These are phyloP conservation scores for Fusarium poae DNA, from an alignment of 2,329 filamentous ascomycete species.

Conservation along the genomic window DNA sequence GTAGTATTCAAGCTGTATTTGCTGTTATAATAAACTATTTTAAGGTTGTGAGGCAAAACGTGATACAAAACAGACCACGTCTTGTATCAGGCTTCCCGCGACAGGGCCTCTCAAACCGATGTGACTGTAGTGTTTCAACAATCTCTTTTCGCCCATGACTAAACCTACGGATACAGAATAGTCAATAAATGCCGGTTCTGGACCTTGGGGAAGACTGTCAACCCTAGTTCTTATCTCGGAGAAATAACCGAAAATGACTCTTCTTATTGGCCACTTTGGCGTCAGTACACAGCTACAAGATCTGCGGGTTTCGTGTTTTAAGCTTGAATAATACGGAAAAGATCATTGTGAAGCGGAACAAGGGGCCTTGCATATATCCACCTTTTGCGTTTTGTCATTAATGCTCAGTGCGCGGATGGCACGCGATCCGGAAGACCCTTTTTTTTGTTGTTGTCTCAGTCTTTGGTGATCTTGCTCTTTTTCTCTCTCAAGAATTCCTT, in stretches of 20 bases:
- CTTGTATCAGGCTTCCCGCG: slow-evolving; percentile 13
- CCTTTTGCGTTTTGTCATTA: slow-evolving; percentile 14
- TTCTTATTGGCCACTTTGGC: not conserved
- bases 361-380: slow-evolving; percentile 8
- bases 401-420: slow-evolving; percentile 14
- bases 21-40: slow-evolving; percentile 37
- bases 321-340: slow-evolving; percentile 5
- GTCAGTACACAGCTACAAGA: not conserved
- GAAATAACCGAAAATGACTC: not conserved
- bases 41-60: slow-evolving; percentile 19
- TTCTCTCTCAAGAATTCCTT: not conserved
- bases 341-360: not conserved
- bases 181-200: not conserved
- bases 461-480: not conserved
- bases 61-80: slow-evolving; percentile 20
- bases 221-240: slow-evolving; percentile 8
- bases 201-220: not conserved
- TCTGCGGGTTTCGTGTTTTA: slow-evolving; percentile 7
- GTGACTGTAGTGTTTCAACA: slow-evolving; percentile 16
- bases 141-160: not conserved
- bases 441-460: not conserved
- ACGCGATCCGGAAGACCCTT: slow-evolving; percentile 2
- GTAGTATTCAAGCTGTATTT: not conserved
- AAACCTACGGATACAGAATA: not conserved
- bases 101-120: slow-evolving; percentile 18